These are phyloP conservation scores for Chrysanthemum seticuspe DNA, from an alignment of 129 eudicot genomes.

Conservation along the genomic window DNA sequence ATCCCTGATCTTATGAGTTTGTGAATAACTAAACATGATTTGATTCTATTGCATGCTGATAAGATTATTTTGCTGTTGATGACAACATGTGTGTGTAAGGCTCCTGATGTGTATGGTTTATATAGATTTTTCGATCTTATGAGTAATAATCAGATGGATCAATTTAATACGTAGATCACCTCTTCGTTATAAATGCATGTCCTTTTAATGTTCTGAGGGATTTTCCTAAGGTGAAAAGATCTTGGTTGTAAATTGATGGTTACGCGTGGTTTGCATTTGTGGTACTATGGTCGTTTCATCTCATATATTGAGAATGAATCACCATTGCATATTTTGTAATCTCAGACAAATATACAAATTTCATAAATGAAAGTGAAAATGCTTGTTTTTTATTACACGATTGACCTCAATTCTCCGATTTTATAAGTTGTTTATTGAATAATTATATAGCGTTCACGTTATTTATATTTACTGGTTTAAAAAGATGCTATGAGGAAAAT, in stretches of 20 bases:
- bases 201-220: background rate
- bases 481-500: background rate
- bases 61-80: constrained; percentile 2
- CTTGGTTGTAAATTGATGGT: background rate
- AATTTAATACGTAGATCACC: background rate
- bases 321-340: too few species aligned
- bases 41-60: background rate
- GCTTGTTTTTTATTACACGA: too few species aligned
- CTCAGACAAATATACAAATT: too few species aligned
- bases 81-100: background rate
- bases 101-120: background rate
- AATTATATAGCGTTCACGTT: too few species aligned
- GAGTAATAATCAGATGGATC: background rate
- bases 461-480: background rate
- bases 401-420: too few species aligned
- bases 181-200: too few species aligned
- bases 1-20: background rate
- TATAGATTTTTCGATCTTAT: background rate
- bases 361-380: too few species aligned
- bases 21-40: background rate
- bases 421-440: too few species aligned
- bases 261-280: too few species aligned
- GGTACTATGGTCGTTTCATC: too few species aligned
- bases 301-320: too few species aligned
- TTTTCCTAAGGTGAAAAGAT: background rate